Evolutionary conservation across 225 moss, liverwort and hornwort genomes (phyloP), one percentile per base, ranked within the genome.

Genomic region (Lunularia cruciata): DNA sequence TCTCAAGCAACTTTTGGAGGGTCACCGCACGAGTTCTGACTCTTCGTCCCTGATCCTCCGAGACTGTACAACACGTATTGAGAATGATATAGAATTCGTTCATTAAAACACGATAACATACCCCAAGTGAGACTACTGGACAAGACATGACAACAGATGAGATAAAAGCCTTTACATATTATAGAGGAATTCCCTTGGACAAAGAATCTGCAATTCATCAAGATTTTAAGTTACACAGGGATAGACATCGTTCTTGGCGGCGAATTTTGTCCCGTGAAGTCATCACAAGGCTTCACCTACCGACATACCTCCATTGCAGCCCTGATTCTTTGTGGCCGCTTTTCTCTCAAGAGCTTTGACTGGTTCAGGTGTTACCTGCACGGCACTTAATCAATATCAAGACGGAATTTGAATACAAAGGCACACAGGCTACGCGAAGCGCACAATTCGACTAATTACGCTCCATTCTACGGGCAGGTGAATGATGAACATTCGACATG

Each of bases 251-350:
- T n/a, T n/a, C n/a, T n/a, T n/a, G n/a, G n/a, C n/a, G n/a, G 40
- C 37, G 38, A 60, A 8, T 38, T 12, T 33, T 6, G 16, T 16
- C 43, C 7, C 36, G 2, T 58, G 43, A 43, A 43, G 22, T 6
- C 60, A 60, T 30, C 30, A 4, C 2, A 4, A 56, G 1, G 30
- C 8, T 56, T 5, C 23, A 23, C 55, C 13, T 2, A 56, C 5
- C 55, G 6, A 68, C 67, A 72, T 30, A 77, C 77, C 77, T 72
- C 77, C 61, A 67, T 72, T 45, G 6, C 27, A 22, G 25, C 18
- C 0, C 13, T 52, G 31, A 64, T 33, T 9, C 47, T 66, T 59
- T 10, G n/a, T 35, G 18, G 45, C 52, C 30, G 45, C 39, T 46
- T 47, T 62, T 28, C 38, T 54, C 25, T 14, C 59, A 22, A 54